Base-by-base conservation (phyloP, 768 basidiomycete genomes). In the Leccinum aurantiacum region DNA sequence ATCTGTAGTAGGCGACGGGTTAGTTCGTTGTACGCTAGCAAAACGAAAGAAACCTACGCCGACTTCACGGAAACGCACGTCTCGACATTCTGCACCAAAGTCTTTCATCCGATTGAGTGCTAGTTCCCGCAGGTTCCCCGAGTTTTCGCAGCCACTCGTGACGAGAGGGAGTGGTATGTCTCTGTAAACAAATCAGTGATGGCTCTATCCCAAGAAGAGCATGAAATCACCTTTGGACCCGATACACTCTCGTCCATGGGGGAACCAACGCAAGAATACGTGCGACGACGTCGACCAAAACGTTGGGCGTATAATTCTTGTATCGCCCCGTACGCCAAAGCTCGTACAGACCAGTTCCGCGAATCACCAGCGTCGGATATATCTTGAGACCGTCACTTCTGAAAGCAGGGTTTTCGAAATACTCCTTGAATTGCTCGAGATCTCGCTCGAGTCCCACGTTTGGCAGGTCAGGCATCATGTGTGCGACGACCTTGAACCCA, bases 381-480 rank as follows among this genome's bases (percentile, higher is more conserved):
- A 99, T 93, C 76, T 99, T 99, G 57, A 99, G 80, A 1, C 97
- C 97, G 70, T 99, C 97, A 54, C 93, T 95, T 62, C 97, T 81
- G 78, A 98, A 99, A 0, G 91, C 91, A 11, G 97, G 97, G 70
- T 97, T 98, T 77, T 99, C 97, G 67, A 99, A 99, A 74, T 95
- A 99, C 72, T 98, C 97, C 73, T 97, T 95, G 83, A 99, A 99
- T 70, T 98, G 97, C 69, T 95, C 95, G 51, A 99, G 84, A 75
- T 99, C 97, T 58, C 97, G 86, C 77, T 98, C 97, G 60, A 96
- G 83, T 35, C 97, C 97, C 59, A 98, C 93, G 71, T 99, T 99
- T 9, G 96, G 96, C 9, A 98, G 83, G 74, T 99, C 96, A 14
- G 95, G 95, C 95, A 99, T 99, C 97, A 98, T 98, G 72, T 99